Conservation (phyloP, 139 green algal species). For the Chlorella sp. region DNA sequence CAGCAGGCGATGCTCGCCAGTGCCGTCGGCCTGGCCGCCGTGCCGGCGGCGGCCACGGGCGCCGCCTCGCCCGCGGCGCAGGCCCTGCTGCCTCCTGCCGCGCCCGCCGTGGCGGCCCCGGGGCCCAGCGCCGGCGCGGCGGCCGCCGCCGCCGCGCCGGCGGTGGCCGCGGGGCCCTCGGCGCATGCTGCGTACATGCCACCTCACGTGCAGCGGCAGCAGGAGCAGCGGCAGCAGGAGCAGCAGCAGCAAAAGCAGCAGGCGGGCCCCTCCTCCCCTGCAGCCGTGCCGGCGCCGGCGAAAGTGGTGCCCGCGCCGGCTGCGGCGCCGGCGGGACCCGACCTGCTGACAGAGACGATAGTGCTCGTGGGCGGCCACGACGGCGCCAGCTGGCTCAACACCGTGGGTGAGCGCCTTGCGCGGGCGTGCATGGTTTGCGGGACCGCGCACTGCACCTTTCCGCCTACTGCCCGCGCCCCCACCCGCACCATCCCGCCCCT, state of each 20-base stretch:
- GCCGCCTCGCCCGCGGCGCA: background rate
- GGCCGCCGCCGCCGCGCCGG: no score
- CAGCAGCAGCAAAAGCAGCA: conserved; percentile 5
- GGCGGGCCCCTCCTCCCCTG: background rate
- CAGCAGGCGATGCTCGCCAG: background rate
- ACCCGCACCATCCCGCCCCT: no score
- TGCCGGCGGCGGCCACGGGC: background rate
- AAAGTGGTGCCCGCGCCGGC: background rate
- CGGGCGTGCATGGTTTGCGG: no score
- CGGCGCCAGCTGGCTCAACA: conserved; percentile 35
- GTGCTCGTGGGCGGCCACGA: conserved; percentile 37
- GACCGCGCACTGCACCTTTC: no score
- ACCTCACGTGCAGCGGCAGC: conserved; percentile 5
- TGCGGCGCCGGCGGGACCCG: background rate
- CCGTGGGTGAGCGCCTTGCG: conserved; percentile 2
- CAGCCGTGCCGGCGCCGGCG: background rate
- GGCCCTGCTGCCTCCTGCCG: no score
- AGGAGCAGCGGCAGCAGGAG: background rate
- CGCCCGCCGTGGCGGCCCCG: no score
- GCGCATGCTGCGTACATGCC: no score
- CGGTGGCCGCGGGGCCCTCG: no score
- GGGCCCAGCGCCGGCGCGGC: no score
- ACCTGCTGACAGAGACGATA: background rate
- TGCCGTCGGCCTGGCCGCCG: background rate
- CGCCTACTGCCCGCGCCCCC: no score